Base-by-base conservation (phyloP, 192 early-diverging fungal genomes). In the Entomortierella beljakovae region DNA sequence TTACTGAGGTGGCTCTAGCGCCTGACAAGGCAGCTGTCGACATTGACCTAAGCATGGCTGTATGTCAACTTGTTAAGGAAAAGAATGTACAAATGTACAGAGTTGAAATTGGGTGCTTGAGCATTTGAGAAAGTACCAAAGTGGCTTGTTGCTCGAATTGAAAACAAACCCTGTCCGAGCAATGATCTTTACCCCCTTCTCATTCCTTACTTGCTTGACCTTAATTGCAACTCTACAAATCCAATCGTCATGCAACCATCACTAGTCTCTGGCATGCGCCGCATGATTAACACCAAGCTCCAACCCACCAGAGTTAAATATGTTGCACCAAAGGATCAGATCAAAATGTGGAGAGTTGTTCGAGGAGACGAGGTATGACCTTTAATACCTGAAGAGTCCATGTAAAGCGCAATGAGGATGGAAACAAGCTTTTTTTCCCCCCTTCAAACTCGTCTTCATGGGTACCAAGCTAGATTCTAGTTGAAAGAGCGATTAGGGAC, bases 311-410 rank as follows among this genome's bases (percentile, higher is more conserved):
- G 74, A 51, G 66, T 69, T 54, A 77, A 69, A 77, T 77, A 77
- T 57, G 61, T 77, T 2, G 74, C 74, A 25, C 74, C 82, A 53
- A 57, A 82, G 48, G 66, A 85, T 68, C 81, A 70, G 31, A 57
- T 89, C 33, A 79, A 86, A 70, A 82, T 81, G 42, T 92, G 90
- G 90, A 86, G 86, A 58, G 84, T 92, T 25, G 76, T 84, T 64
- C 81, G 70, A 33, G 89, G 89, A 63, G 90, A 92, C 81, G 74
- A 76, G 68, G 74, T 77, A 77, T 34, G 8, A n/a, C n/a, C n/a
- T n/a, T n/a, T n/a, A n/a, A n/a, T n/a, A n/a, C n/a, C n/a, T n/a
- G n/a, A n/a, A n/a, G n/a, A n/a, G n/a, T n/a, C n/a, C n/a, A n/a
- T n/a, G n/a, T n/a, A n/a, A n/a, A n/a, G n/a, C n/a, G n/a, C n/a